Evolutionary conservation across 768 basidiomycete genomes (phyloP).

Genomic region (Suillus plorans): DNA sequence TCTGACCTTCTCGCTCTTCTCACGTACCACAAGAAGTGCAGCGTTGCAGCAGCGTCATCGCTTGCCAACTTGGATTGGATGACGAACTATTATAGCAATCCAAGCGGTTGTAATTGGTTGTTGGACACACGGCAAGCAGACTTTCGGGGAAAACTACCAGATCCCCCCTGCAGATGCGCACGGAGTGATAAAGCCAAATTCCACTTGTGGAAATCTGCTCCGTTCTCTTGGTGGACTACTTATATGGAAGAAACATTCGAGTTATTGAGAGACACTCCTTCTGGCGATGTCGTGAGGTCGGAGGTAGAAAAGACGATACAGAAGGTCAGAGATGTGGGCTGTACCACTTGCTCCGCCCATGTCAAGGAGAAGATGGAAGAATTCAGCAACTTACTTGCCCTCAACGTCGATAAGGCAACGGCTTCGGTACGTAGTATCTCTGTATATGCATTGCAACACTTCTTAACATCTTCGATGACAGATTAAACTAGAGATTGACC

Average conservation of each 20-base stretch:
- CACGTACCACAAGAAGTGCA: slow-evolving; percentile 11
- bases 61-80: slow-evolving; percentile 1
- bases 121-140: too few relatives aligned
- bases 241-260: slow-evolving; percentile 9
- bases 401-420: slow-evolving; percentile 13
- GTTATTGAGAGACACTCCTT: slow-evolving; percentile 5
- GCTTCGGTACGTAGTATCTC: slow-evolving; percentile 15
- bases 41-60: not conserved
- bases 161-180: not conserved
- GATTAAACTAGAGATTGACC: not conserved
- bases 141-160: too few relatives aligned
- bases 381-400: slow-evolving; percentile 8
- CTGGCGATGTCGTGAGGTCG: not conserved
- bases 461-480: not conserved
- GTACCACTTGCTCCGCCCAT: slow-evolving; percentile 3
- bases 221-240: slow-evolving; percentile 7
- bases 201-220: not conserved
- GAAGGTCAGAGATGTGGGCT: not conserved
- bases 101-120: not conserved
- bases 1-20: slow-evolving; percentile 18
- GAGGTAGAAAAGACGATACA: not conserved
- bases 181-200: not conserved
- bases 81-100: not conserved
- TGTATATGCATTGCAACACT: too few relatives aligned
- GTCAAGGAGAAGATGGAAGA: slow-evolving; percentile 16